These are phyloP conservation scores for Fusarium algeriense DNA, from an alignment of 2,329 filamentous ascomycete species.

Conservation along the genomic window DNA sequence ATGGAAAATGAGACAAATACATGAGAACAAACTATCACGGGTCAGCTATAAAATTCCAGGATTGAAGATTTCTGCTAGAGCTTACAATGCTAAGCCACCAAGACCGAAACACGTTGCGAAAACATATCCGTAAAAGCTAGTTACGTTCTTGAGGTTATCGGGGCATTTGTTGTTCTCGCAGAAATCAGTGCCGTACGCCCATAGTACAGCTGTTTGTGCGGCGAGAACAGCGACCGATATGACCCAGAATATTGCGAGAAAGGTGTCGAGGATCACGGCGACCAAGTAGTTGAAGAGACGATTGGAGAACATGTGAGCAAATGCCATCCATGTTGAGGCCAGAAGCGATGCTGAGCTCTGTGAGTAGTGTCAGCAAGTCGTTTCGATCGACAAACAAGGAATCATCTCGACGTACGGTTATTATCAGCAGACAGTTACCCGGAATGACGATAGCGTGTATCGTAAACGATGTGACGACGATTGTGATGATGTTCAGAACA, in stretches of 20 bases:
- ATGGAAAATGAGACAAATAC: slow-evolving; percentile 57
- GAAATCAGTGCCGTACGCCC: slow-evolving; percentile 39
- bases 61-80: neutral
- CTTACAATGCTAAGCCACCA: slow-evolving; percentile 60
- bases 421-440: slow-evolving; percentile 53
- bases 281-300: slow-evolving; percentile 66
- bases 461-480: slow-evolving; percentile 63
- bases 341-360: slow-evolving; percentile 60
- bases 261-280: slow-evolving; percentile 63
- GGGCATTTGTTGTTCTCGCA: slow-evolving; percentile 44
- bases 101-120: slow-evolving; percentile 55
- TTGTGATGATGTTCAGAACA: slow-evolving; percentile 58
- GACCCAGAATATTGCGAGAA: slow-evolving; percentile 67
- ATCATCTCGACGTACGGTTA: slow-evolving; percentile 52
- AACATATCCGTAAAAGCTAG: slow-evolving; percentile 46
- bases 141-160: slow-evolving; percentile 1
- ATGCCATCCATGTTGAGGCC: slow-evolving; percentile 60
- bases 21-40: slow-evolving; percentile 55
- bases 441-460: slow-evolving; percentile 51
- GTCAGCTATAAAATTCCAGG: neutral
- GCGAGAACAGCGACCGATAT: slow-evolving; percentile 58
- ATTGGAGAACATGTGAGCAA: slow-evolving; percentile 57
- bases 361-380: neutral
- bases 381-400: accelerated
- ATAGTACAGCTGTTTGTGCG: slow-evolving; percentile 48